Evolutionary conservation across 768 basidiomycete species (phyloP).

Genomic region (Coprinellus aureogranulatus): DNA sequence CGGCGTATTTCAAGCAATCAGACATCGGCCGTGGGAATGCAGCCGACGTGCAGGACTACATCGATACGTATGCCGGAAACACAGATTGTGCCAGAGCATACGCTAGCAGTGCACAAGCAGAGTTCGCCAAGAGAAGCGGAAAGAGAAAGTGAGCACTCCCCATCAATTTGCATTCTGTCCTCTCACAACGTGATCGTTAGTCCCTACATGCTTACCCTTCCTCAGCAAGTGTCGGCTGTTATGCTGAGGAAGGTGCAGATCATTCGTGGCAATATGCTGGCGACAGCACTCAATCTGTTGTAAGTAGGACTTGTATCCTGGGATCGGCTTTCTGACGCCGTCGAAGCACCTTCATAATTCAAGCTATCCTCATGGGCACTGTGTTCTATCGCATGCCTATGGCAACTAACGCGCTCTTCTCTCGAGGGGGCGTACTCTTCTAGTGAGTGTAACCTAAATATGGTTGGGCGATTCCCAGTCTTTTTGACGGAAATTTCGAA

Average conservation of each 20-base stretch:
- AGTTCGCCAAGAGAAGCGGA: constrained; percentile 47
- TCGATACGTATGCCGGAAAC: constrained; percentile 41
- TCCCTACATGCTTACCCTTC: constrained; percentile 42
- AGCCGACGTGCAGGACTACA: constrained; percentile 47
- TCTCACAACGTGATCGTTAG: constrained; percentile 20
- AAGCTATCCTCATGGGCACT: constrained; percentile 54
- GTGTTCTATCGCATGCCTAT: constrained; percentile 59
- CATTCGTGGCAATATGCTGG: constrained; percentile 36
- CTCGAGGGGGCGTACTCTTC: constrained; percentile 79
- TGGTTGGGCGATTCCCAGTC: too few relatives aligned
- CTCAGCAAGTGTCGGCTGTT: constrained; percentile 45
- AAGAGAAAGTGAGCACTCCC: constrained; percentile 28
- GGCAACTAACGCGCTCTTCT: constrained; percentile 62
- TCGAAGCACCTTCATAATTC: constrained; percentile 50
- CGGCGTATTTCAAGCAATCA: constrained; percentile 42
- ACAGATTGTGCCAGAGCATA: constrained; percentile 42
- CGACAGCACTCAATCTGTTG: constrained; percentile 34
- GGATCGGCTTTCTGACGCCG: not conserved
- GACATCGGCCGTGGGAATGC: constrained; percentile 38
- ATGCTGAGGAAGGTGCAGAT: constrained; percentile 48
- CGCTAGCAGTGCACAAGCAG: constrained; percentile 44
- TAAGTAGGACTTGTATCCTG: constrained; percentile 13
- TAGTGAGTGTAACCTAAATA: too few relatives aligned
- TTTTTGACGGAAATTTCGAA: too few relatives aligned
- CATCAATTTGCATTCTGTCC: not conserved